Conservation (phyloP, 768 basidiomycete species). For the Postia placenta region DNA sequence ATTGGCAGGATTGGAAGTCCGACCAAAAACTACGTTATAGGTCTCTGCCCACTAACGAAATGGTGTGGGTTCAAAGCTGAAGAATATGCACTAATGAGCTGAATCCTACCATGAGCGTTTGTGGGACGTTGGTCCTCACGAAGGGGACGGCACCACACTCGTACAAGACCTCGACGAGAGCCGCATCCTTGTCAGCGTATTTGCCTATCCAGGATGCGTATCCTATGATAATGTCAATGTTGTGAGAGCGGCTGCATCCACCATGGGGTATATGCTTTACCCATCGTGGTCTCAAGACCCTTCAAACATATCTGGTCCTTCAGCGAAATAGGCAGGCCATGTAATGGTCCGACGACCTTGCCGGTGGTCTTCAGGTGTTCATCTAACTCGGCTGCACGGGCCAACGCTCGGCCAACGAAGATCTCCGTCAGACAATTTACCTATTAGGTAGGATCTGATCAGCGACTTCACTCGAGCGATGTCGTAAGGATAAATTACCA, state of each 20-base stretch:
- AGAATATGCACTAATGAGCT: background rate
- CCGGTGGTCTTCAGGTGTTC: constrained; percentile 56
- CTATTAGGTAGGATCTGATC: constrained; percentile 31
- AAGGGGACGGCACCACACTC: constrained; percentile 66
- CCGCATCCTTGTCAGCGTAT: constrained; percentile 50
- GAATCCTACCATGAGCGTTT: constrained; percentile 59
- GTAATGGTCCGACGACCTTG: constrained; percentile 61
- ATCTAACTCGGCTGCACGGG: constrained; percentile 62
- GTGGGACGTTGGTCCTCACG: constrained; percentile 69
- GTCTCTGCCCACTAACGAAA: constrained; percentile 53
- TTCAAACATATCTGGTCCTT: constrained; percentile 71
- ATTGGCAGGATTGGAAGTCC: constrained; percentile 37
- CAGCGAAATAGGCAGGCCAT: constrained; percentile 68
- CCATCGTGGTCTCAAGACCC: constrained; percentile 66
- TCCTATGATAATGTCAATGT: constrained; percentile 26
- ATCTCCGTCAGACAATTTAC: constrained; percentile 81
- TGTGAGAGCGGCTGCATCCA: too few species aligned
- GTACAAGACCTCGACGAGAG: constrained; percentile 61
- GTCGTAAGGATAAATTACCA: constrained; percentile 35
- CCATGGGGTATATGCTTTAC: too few species aligned
- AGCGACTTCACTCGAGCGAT: background rate
- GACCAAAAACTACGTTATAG: constrained; percentile 31
- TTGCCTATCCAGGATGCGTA: constrained; percentile 71
- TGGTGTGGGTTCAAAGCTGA: constrained; percentile 2
- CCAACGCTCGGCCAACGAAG: constrained; percentile 65